Conservation (phyloP, 371 early-diverging fungal genomes). For the Mortierella sp. region DNA sequence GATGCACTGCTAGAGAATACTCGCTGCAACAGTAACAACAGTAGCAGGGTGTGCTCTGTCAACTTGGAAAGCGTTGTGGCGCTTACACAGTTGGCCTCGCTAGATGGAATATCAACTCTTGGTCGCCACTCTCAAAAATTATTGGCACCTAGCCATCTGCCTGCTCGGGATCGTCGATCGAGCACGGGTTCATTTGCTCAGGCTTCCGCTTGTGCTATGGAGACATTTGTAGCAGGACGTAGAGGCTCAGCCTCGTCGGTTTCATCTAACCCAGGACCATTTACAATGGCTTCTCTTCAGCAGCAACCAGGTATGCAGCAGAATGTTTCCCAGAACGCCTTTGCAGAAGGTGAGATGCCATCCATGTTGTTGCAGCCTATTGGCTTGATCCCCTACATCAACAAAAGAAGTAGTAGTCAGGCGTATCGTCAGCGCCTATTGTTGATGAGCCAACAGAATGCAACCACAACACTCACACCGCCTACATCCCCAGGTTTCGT, state of each 20-base stretch:
- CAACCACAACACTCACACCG: not conserved
- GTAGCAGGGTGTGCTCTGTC: slow-evolving; percentile 12
- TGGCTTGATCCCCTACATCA: slow-evolving; percentile 28
- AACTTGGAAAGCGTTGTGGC: slow-evolving; percentile 17
- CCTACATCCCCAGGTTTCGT: not conserved
- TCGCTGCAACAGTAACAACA: slow-evolving; percentile 1
- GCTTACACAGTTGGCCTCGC: slow-evolving; percentile 7
- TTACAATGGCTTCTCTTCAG: slow-evolving; percentile 13
- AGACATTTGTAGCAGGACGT: slow-evolving; percentile 42
- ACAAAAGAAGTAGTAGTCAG: slow-evolving; percentile 48
- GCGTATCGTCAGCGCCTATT: slow-evolving; percentile 30
- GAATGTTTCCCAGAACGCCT: not conserved
- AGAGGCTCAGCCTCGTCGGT: slow-evolving; percentile 50
- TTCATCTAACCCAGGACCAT: slow-evolving; percentile 37
- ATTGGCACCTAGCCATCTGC: not conserved
- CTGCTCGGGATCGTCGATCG: slow-evolving; percentile 41
- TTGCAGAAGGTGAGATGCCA: slow-evolving; percentile 28
- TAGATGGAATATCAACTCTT: not conserved
- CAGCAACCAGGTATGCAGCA: slow-evolving; percentile 2
- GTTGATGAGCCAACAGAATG: slow-evolving; percentile 4
- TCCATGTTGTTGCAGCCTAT: slow-evolving; percentile 20
- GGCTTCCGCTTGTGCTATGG: slow-evolving; percentile 43
- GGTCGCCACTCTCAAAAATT: not conserved
- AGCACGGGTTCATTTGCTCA: slow-evolving; percentile 50
- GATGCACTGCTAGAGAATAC: slow-evolving; percentile 10